Base-by-base conservation (phyloP, 2,329 filamentous ascomycete species). In the Diaporthe citri region DNA sequence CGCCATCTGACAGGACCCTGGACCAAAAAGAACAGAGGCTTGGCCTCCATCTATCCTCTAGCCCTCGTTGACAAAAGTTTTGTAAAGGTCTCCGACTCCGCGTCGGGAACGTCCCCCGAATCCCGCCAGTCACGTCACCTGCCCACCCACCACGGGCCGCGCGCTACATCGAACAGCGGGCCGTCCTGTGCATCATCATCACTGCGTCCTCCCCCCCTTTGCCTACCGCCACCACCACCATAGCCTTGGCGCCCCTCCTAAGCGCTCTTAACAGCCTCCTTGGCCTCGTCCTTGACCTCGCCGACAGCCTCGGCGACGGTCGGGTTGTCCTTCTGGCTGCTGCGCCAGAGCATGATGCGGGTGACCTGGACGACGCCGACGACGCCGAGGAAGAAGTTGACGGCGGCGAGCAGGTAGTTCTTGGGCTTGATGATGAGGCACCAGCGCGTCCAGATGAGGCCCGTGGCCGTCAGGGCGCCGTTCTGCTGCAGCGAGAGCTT, bases 391-490 rank as follows among this genome's bases (percentile, higher is more conserved):
- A 98, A 97, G 91, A 98, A 98, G 91, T 99, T 99, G 83, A 98
- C 97, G 73, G 95, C 92, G 76, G 97, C 97, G 75, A 99, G 92
- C 93, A 98, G 93, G 82, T 95, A 87, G 89, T 99, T 99, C 86
- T 92, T 92, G 74, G 97, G 97, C 85, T 92, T 95, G 87, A 99
- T 99, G 85, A 99, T 94, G 83, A 98, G 90, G 89, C 97, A 99
- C 97, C 97, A 99, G 79, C 97, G 92, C 60, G 97, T 99, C 97
- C 97, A 99, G 90, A 99, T 99, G 78, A 94, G 86, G 79, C 97
- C 97, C 13, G 97, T 99, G 80, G 92, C 92, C 82, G 95, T 97
- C 79, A 99, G 90, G 75, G 97, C 96, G 69, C 89, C 88, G 87
- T 98, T 99, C 87, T 98, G 96, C 41, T 94, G 97, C 77, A 98